These are phyloP conservation scores for Ogataea nitratoaversa DNA, from an alignment of 805 yeast species.

Conservation along the genomic window DNA sequence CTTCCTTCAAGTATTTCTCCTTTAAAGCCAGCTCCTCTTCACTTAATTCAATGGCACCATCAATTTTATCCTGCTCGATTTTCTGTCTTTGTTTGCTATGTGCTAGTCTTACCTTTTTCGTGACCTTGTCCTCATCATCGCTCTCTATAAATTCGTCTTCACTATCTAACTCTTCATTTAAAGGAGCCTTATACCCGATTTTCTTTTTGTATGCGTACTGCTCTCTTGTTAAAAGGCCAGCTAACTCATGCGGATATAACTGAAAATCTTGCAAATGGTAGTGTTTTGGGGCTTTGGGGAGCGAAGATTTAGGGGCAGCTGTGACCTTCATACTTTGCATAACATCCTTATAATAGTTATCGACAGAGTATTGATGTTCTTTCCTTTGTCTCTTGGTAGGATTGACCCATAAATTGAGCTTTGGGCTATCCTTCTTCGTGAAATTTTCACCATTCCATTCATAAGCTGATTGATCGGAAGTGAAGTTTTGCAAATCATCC, in stretches of 20 bases:
- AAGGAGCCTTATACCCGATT: constrained; percentile 52
- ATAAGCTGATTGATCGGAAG: constrained; percentile 79
- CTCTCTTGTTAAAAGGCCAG: constrained; percentile 56
- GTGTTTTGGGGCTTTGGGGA: constrained; percentile 59
- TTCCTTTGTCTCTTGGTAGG: constrained; percentile 74
- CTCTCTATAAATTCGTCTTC: constrained; percentile 43
- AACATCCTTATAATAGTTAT: constrained; percentile 71
- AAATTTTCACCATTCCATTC: constrained; percentile 95
- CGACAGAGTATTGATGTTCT: constrained; percentile 74
- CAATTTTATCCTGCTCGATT: constrained; percentile 52
- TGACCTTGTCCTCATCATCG: constrained; percentile 27
- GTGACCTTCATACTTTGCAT: constrained; percentile 38
- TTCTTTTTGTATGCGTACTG: constrained; percentile 59
- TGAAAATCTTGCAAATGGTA: constrained; percentile 70
- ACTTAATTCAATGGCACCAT: constrained; percentile 53
- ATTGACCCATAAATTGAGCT: constrained; percentile 58
- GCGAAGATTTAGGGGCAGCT: constrained; percentile 34
- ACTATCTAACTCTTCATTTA: constrained; percentile 55
- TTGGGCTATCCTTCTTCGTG: constrained; percentile 51
- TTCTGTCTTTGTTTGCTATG: constrained; percentile 32
- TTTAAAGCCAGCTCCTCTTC: constrained; percentile 58
- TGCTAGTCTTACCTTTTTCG: constrained; percentile 21
- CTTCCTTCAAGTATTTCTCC: constrained; percentile 46
- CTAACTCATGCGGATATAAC: constrained; percentile 56
- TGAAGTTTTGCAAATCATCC: constrained; percentile 89